A percentile compares a stretch with the other conserved stretches of the same genome.
Conservation (phyloP, 164 flowering plant genomes). For the Stephania japonica region DNA sequence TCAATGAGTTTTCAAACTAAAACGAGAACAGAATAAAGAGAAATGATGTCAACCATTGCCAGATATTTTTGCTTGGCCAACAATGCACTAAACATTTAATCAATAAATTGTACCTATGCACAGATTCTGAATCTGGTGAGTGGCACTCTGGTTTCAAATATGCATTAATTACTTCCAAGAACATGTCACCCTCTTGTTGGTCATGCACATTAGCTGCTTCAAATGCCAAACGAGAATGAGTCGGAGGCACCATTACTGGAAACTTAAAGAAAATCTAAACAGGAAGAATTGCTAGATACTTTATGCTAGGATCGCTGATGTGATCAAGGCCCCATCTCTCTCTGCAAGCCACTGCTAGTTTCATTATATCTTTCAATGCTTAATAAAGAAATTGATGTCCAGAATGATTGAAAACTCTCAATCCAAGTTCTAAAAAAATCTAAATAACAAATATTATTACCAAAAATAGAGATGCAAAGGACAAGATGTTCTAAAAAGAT, state of each 20-base stretch:
- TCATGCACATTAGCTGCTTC: conserved; percentile 23
- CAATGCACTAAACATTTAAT: background rate
- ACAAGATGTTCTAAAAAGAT: no score
- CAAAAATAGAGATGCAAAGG: no score
- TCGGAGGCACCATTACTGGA: conserved; percentile 3
- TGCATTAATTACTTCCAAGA: conserved; percentile 58
- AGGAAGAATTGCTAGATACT: background rate
- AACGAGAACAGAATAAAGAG: background rate
- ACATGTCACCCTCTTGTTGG: conserved; percentile 23
- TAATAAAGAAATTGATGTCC: background rate
- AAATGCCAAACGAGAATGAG: conserved; percentile 4
- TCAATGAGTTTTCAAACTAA: background rate
- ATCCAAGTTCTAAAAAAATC: background rate
- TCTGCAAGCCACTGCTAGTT: no score
- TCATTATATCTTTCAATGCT: background rate
- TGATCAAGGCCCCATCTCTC: background rate
- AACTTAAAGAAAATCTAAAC: background rate
- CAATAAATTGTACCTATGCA: conserved; percentile 45
- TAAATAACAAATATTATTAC: no score
- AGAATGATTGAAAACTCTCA: background rate
- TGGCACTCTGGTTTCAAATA: conserved; percentile 88
- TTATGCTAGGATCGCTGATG: background rate
- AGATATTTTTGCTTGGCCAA: background rate
- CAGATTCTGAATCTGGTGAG: conserved; percentile 63
- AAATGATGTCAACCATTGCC: background rate